These are phyloP conservation scores for Asterophora parasitica DNA, from an alignment of 768 basidiomycete species.

Conservation along the genomic window DNA sequence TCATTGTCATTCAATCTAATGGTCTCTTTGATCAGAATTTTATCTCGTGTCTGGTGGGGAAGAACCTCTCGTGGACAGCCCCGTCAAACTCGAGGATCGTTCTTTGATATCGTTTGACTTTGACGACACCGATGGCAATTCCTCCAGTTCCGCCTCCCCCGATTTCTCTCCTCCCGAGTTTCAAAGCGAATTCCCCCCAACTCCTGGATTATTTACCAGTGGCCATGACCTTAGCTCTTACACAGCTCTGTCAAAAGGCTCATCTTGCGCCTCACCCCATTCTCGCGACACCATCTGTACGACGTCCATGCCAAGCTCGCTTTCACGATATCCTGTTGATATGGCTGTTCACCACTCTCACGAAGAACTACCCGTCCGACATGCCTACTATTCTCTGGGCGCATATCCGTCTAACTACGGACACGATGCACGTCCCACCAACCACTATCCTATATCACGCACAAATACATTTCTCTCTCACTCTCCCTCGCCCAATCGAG, in stretches of 20 bases:
- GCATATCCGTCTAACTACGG: slow-evolving; percentile 11
- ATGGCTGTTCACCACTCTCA: slow-evolving; percentile 8
- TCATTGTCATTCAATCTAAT: slow-evolving; percentile 10
- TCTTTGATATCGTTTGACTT: slow-evolving; percentile 41
- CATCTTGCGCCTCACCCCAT: slow-evolving; percentile 3
- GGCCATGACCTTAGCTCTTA: slow-evolving; percentile 11
- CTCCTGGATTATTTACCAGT: slow-evolving; percentile 29
- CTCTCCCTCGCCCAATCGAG: slow-evolving; percentile 21
- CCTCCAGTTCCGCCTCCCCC: slow-evolving; percentile 37
- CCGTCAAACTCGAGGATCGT: slow-evolving; percentile 54
- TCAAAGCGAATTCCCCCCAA: slow-evolving; percentile 40
- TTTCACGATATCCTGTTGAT: slow-evolving; percentile 15
- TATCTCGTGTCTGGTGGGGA: slow-evolving; percentile 79
- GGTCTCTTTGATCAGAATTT: slow-evolving; percentile 44
- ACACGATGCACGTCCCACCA: not conserved
- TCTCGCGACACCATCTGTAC: slow-evolving; percentile 6
- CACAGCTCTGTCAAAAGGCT: slow-evolving; percentile 8
- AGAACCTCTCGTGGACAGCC: slow-evolving; percentile 53
- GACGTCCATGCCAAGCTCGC: slow-evolving; percentile 13
- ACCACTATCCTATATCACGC: slow-evolving; percentile 3
- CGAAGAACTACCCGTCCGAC: slow-evolving; percentile 9
- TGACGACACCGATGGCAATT: slow-evolving; percentile 35
- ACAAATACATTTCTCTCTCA: slow-evolving; percentile 10
- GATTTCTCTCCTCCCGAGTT: slow-evolving; percentile 44
- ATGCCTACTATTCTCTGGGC: slow-evolving; percentile 11